These are phyloP conservation scores for Aspergillus mulundensis DNA, from an alignment of 495 filamentous ascomycete genomes.

Conservation along the genomic window DNA sequence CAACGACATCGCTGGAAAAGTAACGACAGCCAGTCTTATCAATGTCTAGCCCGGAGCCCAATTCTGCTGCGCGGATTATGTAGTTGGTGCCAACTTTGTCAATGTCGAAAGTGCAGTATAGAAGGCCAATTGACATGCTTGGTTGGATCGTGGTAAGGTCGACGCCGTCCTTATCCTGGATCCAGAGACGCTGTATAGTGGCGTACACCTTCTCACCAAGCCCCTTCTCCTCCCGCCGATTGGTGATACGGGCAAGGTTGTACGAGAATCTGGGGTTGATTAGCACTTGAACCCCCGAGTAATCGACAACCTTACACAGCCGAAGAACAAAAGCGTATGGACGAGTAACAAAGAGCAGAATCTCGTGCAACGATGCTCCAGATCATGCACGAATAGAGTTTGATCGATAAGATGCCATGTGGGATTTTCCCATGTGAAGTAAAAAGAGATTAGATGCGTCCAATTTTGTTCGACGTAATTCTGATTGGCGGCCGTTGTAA, in stretches of 20 bases:
- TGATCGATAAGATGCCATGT: conserved; percentile 27
- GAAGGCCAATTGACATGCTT: conserved; percentile 23
- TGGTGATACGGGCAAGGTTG: conserved; percentile 19
- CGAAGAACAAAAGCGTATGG: conserved; percentile 22
- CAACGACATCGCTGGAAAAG: background rate
- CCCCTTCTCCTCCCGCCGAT: conserved; percentile 25
- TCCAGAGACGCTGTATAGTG: conserved; percentile 23
- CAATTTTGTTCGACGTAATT: conserved; percentile 18
- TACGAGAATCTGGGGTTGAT: conserved; percentile 24
- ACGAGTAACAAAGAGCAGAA: conserved; percentile 22
- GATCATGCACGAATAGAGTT: conserved; percentile 19
- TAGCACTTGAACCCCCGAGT: background rate
- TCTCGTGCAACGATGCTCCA: conserved; percentile 13
- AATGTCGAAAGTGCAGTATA: conserved; percentile 27
- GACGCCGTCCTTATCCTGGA: conserved; percentile 8
- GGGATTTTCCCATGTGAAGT: conserved; percentile 30
- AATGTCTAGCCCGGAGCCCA: conserved; percentile 9
- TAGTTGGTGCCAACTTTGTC: conserved; percentile 24
- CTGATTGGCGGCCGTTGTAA: conserved; percentile 13
- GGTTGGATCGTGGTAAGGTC: conserved; percentile 23
- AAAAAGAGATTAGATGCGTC: conserved; percentile 27
- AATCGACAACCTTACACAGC: conserved; percentile 16
- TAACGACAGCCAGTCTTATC: conserved; percentile 9
- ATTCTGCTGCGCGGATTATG: conserved; percentile 21
- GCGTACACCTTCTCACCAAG: conserved; percentile 22